These are phyloP conservation scores for Quercus glauca DNA, from an alignment of 306 rosid genomes.

Conservation along the genomic window DNA sequence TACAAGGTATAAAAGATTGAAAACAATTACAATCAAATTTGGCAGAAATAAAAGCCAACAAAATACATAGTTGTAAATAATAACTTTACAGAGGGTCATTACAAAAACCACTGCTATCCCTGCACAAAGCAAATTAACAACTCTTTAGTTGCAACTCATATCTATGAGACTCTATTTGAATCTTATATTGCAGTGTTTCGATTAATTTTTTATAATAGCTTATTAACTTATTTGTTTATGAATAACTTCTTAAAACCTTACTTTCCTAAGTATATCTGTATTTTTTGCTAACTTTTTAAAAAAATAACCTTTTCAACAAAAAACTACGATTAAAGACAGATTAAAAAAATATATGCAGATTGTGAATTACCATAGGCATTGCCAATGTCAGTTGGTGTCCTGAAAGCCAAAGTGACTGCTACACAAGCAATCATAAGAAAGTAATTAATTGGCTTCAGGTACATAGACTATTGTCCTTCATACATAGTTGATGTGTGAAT, in stretches of 20 bases:
- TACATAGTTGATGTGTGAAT: slow-evolving; percentile 67
- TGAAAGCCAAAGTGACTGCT: slow-evolving; percentile 56
- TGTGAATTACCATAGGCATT: slow-evolving; percentile 64
- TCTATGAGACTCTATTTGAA: neutral
- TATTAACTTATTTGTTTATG: too few relatives aligned
- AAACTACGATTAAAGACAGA: too few relatives aligned
- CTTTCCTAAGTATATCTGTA: too few relatives aligned
- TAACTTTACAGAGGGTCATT: too few relatives aligned
- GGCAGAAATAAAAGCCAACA: too few relatives aligned
- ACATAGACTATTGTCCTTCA: slow-evolving; percentile 78
- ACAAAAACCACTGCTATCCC: slow-evolving; percentile 69
- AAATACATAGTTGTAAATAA: too few relatives aligned
- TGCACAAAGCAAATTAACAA: slow-evolving; percentile 21
- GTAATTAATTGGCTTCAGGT: slow-evolving; percentile 66
- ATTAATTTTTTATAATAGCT: too few relatives aligned
- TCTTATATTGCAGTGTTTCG: neutral
- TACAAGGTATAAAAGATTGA: too few relatives aligned
- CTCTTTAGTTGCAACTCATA: neutral
- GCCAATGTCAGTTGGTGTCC: slow-evolving; percentile 51
- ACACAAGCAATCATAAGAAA: slow-evolving; percentile 75
- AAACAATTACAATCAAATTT: too few relatives aligned
- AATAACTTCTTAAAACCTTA: too few relatives aligned
- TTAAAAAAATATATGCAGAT: neutral
- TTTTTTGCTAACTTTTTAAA: too few relatives aligned
- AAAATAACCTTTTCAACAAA: too few relatives aligned